Conservation (phyloP, 2,329 filamentous ascomycete species). For the Colletotrichum cuscutae region DNA sequence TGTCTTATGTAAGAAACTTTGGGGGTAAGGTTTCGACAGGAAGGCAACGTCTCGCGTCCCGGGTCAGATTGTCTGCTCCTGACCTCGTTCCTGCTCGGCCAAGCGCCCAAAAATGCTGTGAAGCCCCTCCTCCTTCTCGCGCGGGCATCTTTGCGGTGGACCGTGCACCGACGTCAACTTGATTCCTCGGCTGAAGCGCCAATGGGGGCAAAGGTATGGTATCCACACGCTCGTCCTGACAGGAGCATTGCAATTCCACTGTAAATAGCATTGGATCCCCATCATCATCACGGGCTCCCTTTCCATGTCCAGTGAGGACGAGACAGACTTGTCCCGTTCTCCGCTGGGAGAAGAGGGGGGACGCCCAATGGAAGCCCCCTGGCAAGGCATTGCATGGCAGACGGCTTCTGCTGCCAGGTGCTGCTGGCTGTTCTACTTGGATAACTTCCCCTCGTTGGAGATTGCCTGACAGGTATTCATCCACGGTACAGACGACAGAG, state of each 20-base stretch:
- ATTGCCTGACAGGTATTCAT: slow-evolving; percentile 6
- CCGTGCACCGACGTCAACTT: slow-evolving; percentile 23
- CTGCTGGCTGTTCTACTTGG: neutral
- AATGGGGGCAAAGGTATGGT: slow-evolving; percentile 5
- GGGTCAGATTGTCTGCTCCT: neutral
- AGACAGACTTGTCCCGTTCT: slow-evolving; percentile 6
- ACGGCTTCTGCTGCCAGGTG: neutral
- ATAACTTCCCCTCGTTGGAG: neutral
- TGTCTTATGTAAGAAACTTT: neutral
- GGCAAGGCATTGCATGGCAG: slow-evolving; percentile 13
- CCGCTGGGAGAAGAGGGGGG: slow-evolving; percentile 9
- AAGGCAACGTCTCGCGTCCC: neutral
- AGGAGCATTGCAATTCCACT: slow-evolving; percentile 26
- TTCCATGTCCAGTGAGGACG: slow-evolving; percentile 14
- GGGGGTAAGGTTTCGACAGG: neutral
- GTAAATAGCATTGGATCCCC: slow-evolving; percentile 22
- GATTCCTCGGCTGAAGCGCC: slow-evolving; percentile 6
- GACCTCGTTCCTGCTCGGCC: slow-evolving; percentile 15
- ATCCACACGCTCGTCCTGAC: slow-evolving; percentile 23
- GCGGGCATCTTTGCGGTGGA: slow-evolving; percentile 17
- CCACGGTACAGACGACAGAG: too few species aligned
- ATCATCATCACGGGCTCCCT: slow-evolving; percentile 16
- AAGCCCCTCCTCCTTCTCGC: slow-evolving; percentile 18
- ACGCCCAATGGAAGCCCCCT: slow-evolving; percentile 12
- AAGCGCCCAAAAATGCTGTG: slow-evolving; percentile 33